Base-by-base conservation (phyloP, 345 rosid species). In the Salix udensis region DNA sequence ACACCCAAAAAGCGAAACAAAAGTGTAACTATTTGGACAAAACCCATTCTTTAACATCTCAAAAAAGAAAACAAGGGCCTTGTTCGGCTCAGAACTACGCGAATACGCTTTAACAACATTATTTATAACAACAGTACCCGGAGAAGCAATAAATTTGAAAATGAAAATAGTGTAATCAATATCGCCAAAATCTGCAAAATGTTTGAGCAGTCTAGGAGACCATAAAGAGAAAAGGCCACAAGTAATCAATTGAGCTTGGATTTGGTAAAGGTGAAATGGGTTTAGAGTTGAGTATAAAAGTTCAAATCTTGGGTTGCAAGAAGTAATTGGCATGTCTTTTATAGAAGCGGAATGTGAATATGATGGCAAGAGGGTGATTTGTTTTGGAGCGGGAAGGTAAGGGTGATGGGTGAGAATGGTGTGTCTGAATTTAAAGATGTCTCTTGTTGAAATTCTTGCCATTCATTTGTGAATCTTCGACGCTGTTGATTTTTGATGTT, bases 391-490 rank as follows among this genome's bases (percentile, higher is more conserved):
- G 37, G 72, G 71, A 30, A 26, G 42, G 24, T 0, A 52, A 71
- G 13, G 39, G 26, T 65, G 53, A 26, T 28, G 79, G 40, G 68
- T 39, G 21, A 37, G 39, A 80, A 55, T 31, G 74, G 60, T 13
- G 79, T 60, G 67, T 79, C 85, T 65, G 80, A 85, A 84, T 58
- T 86, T 84, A 82, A 78, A 74, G 58, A 86, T 72, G 55, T 84
- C 80, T 79, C 86, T 89, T 19, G 84, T 83, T 79, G 86, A 79
- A 80, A 82, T 83, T 77, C 87, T 89, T 85, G 91, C 91, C 93
- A 90, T 90, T 87, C 94, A 90, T 88, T 81, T 85, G 88, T 74
- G 67, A 55, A 46, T 12, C 19, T 64, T 67, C 10, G 40, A 30
- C 46, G 70, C 21, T 36, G 28, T 71, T 26, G 68, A 77, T 15